Conservation (phyloP, 345 rosid species). For the Populus deltoides region DNA sequence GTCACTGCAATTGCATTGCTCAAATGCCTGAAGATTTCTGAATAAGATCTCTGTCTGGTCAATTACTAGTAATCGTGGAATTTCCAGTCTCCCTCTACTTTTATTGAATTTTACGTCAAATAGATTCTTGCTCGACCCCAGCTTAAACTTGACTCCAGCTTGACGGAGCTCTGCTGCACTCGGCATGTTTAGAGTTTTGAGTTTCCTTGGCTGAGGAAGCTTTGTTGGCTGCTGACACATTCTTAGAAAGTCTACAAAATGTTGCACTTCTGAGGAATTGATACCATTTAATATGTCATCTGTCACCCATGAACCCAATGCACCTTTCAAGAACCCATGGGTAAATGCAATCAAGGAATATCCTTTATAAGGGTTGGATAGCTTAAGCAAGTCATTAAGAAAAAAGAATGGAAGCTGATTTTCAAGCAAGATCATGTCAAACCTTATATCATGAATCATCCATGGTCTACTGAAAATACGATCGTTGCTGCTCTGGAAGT, state of each 20-base stretch:
- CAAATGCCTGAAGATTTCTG: background rate
- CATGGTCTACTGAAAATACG: background rate
- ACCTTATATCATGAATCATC: background rate
- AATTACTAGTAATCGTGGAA: background rate
- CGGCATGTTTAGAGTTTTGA: too few relatives aligned
- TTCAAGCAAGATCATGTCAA: slow-evolving; percentile 18
- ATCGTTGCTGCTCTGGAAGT: background rate
- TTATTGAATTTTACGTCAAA: background rate
- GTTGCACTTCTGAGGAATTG: background rate
- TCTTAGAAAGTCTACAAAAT: slow-evolving; percentile 1
- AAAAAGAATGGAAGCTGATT: slow-evolving; percentile 34
- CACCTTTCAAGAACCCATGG: too few relatives aligned
- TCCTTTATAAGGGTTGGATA: background rate
- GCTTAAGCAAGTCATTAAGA: slow-evolving; percentile 11
- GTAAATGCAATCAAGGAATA: background rate
- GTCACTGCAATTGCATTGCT: too few relatives aligned
- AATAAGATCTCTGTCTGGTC: background rate
- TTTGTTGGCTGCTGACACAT: background rate
- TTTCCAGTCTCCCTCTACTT: background rate
- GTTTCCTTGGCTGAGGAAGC: slow-evolving; percentile 11
- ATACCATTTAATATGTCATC: background rate
- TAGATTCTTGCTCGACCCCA: background rate
- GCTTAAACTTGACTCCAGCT: background rate
- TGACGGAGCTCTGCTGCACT: background rate
- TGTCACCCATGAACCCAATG: background rate